Evolutionary conservation across 768 basidiomycete genomes (phyloP).

Genomic region (Suillus subaureus): DNA sequence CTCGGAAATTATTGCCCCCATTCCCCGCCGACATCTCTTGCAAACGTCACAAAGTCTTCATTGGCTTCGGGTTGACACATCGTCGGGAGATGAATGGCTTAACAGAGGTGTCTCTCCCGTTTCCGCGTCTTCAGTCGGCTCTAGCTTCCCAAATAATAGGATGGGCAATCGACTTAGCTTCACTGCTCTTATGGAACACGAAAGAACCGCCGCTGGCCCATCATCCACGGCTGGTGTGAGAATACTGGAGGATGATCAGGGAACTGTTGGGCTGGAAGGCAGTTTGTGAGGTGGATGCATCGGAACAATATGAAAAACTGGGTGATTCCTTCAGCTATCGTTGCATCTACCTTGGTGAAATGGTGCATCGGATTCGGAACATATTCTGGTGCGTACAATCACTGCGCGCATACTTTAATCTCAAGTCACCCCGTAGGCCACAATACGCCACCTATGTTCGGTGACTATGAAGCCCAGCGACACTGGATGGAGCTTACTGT

Average conservation of each 20-base stretch:
- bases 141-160: conserved; percentile 23
- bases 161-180: conserved; percentile 38
- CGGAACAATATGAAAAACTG: conserved; percentile 58
- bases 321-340: conserved; percentile 60
- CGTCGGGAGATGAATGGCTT: conserved; percentile 42
- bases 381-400: conserved; percentile 70
- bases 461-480: conserved; percentile 92
- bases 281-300: conserved; percentile 84
- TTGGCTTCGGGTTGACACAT: conserved; percentile 53
- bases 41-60: conserved; percentile 60
- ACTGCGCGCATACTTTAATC: not conserved
- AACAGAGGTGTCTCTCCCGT: conserved; percentile 42
- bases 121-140: conserved; percentile 29
- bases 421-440: conserved; percentile 46
- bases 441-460: conserved; percentile 78
- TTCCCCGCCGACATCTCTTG: conserved; percentile 66
- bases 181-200: conserved; percentile 44
- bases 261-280: conserved; percentile 47
- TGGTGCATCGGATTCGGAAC: conserved; percentile 72
- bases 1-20: conserved; percentile 60
- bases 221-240: conserved; percentile 17
- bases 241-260: conserved; percentile 17
- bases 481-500: conserved; percentile 95
- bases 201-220: conserved; percentile 17
- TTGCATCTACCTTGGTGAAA: conserved; percentile 59